Base-by-base conservation (phyloP, 177 flowering plant species). In the Vitis hybrid region DNA sequence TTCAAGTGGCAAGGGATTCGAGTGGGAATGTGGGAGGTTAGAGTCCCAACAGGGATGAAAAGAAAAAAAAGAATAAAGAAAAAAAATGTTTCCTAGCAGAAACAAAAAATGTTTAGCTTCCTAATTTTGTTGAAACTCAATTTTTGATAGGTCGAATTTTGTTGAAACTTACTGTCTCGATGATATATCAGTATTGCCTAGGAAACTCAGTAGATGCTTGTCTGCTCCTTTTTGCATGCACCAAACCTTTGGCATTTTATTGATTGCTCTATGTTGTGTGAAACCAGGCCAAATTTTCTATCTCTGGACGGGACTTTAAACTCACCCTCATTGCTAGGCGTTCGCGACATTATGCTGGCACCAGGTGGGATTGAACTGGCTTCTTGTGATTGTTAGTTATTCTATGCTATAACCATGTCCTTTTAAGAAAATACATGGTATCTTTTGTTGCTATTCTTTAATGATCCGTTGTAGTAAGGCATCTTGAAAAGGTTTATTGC, bases 261-360 rank as follows among this genome's bases (percentile, higher is more conserved):
- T 73, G 56, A 68, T 65, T 12, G 24, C 18, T 70, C 60, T 14
- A 14, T 52, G 56, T 15, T 61, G n/a, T 64, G 19, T 74, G 48
- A 56, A 30, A 70, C 30, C 64, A 84, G 87, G 82, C 72, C 12
- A 77, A 78, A 18, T 75, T 82, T 15, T 77, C 81, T 65, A 65
- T 75, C 19, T 79, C 81, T 75, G 87, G 85, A 65, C 73, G 80
- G 48, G 77, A 80, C n/a, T 76, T 84, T 62, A 84, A 70, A 66
- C 66, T 84, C 68, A 80, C 85, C 62, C 85, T 84, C 52, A 82
- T 84, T 64, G 87, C 87, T 3, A 82, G 87, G 69, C 83, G 87
- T 52, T 84, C 87, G 11, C 87, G 87, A 6, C 85, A 82, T 77
- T 78, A 78, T 80, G 87, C 87, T 68, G 87, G 87, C 55, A 82